phyloP scores from a whole-genome alignment of 768 basidiomycete genomes.

The Porphyrellus cyaneotinctus region DNA sequence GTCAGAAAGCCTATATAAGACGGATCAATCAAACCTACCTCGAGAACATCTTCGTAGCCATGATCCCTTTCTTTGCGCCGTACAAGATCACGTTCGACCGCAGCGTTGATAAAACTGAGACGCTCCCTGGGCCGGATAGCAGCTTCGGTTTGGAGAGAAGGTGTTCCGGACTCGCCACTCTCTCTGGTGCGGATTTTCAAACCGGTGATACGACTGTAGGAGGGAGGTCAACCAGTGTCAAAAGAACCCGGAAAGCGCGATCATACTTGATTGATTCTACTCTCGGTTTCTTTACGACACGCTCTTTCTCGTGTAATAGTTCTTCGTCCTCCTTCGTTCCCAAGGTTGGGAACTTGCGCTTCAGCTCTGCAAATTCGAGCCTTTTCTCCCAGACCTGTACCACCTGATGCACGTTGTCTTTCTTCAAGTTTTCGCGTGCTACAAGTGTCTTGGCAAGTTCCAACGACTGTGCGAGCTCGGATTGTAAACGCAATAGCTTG shows the following conservation, averaged over 20 bases:
- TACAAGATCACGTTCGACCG: slow-evolving; percentile 58
- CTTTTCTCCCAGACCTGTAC: slow-evolving; percentile 77
- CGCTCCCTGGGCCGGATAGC: slow-evolving; percentile 66
- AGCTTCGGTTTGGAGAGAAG: slow-evolving; percentile 41
- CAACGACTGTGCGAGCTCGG: slow-evolving; percentile 67
- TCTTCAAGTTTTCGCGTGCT: slow-evolving; percentile 73
- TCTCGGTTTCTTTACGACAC: slow-evolving; percentile 57
- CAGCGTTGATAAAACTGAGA: slow-evolving; percentile 45
- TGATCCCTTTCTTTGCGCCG: slow-evolving; percentile 70
- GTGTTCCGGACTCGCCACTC: slow-evolving; percentile 37
- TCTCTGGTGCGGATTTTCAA: slow-evolving; percentile 53
- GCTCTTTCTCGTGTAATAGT: slow-evolving; percentile 67
- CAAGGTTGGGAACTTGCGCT: slow-evolving; percentile 64
- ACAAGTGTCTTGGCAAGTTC: slow-evolving; percentile 69
- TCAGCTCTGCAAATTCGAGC: slow-evolving; percentile 69
- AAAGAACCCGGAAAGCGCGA: too few relatives aligned
- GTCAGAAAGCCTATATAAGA: neutral
- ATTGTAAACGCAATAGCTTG: slow-evolving; percentile 75
- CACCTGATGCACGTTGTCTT: slow-evolving; percentile 54
- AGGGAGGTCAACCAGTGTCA: neutral
- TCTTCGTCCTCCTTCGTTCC: slow-evolving; percentile 68
- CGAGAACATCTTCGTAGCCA: slow-evolving; percentile 84
- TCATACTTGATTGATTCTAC: slow-evolving; percentile 20
- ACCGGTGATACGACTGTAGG: slow-evolving; percentile 42
- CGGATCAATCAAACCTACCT: slow-evolving; percentile 45